Conservation (phyloP, 768 basidiomycete genomes). For the Fomitopsis serialis region DNA sequence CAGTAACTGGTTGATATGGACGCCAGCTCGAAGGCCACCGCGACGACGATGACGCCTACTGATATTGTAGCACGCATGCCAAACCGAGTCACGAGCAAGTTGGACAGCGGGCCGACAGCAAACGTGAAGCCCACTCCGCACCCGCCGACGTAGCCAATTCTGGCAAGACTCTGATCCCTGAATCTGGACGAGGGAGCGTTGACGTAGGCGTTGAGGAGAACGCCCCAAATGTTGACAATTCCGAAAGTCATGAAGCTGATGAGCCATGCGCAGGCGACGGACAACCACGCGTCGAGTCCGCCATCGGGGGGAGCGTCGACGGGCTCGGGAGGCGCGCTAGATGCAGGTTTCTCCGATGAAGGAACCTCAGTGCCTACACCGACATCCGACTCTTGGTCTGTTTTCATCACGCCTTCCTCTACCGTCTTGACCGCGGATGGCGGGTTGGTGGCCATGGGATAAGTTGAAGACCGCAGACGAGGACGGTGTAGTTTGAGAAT, state of each 20-base stretch:
- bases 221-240: neutral
- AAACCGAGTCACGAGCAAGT: neutral
- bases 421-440: too few species aligned
- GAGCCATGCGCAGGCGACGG: neutral
- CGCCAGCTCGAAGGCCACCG: neutral
- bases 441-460: too few species aligned
- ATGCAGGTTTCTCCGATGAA: too few species aligned
- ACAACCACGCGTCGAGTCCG: neutral
- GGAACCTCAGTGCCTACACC: too few species aligned
- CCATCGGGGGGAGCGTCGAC: neutral
- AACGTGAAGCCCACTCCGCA: neutral
- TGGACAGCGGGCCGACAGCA: neutral
- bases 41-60: neutral
- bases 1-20: neutral
- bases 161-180: neutral
- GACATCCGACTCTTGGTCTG: too few species aligned
- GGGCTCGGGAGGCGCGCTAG: too few species aligned
- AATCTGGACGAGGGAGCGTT: neutral
- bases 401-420: too few species aligned
- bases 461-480: too few species aligned
- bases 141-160: neutral
- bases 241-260: slow-evolving; percentile 1
- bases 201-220: slow-evolving; percentile 1
- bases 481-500: too few species aligned
- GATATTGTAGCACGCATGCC: neutral